Conservation (phyloP, 2,329 filamentous ascomycete genomes). For the Beauveria sp. region DNA sequence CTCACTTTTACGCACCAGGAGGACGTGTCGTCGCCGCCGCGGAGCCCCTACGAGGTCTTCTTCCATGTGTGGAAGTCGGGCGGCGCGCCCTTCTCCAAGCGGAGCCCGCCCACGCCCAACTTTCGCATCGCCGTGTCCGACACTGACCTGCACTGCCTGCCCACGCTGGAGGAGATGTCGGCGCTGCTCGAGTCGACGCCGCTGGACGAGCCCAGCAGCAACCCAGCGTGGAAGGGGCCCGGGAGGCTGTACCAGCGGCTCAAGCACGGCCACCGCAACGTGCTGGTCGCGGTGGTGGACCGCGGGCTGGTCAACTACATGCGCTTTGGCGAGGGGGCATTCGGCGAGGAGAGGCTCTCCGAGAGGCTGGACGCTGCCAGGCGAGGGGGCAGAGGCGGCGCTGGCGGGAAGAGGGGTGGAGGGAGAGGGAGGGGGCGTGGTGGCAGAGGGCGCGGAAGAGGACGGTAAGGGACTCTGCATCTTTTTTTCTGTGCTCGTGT, state of each 20-base stretch:
- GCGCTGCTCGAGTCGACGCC: slow-evolving; percentile 68
- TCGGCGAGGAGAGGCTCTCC: slow-evolving; percentile 66
- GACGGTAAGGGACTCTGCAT: slow-evolving; percentile 11
- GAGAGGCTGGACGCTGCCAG: slow-evolving; percentile 40
- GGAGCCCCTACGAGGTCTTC: slow-evolving; percentile 61
- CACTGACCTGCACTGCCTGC: slow-evolving; percentile 62
- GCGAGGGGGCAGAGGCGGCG: slow-evolving; percentile 28
- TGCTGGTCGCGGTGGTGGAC: slow-evolving; percentile 82
- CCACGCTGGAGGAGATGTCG: slow-evolving; percentile 63
- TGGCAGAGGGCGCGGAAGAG: slow-evolving; percentile 17
- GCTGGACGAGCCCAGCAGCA: slow-evolving; percentile 47
- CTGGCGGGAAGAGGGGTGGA: slow-evolving; percentile 35
- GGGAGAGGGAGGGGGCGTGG: slow-evolving; percentile 25
- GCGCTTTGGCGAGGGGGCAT: slow-evolving; percentile 70
- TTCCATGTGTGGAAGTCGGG: slow-evolving; percentile 72
- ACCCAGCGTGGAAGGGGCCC: slow-evolving; percentile 25
- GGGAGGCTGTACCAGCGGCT: slow-evolving; percentile 64
- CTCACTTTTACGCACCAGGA: slow-evolving; percentile 14
- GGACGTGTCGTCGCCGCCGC: slow-evolving; percentile 12
- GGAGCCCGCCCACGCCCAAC: slow-evolving; percentile 68
- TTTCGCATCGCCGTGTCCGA: slow-evolving; percentile 80
- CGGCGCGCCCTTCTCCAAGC: slow-evolving; percentile 63
- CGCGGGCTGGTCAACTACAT: slow-evolving; percentile 85
- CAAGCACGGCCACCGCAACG: slow-evolving; percentile 77
- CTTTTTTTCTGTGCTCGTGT: background rate